A percentile compares a stretch with the other conserved stretches of the same genome.
These are phyloP conservation scores for Clarireedia hainanense DNA, from an alignment of 2,329 filamentous ascomycete genomes.

Conservation along the genomic window DNA sequence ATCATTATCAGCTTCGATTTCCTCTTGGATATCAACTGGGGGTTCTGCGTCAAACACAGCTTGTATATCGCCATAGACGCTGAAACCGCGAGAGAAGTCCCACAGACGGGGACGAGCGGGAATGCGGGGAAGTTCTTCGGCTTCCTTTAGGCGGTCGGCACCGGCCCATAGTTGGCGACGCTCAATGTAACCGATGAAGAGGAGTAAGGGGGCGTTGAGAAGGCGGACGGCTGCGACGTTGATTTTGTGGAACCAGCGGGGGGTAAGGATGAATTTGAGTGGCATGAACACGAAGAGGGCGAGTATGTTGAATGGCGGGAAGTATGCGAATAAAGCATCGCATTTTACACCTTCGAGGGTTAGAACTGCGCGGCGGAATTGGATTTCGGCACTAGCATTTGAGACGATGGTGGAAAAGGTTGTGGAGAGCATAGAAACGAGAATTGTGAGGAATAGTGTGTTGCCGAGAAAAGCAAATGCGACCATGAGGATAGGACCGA, in stretches of 20 bases:
- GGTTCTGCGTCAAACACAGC: conserved; percentile 28
- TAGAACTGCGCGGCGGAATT: conserved; percentile 71
- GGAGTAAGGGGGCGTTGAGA: conserved; percentile 67
- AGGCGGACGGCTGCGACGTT: conserved; percentile 69
- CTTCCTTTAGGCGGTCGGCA: conserved; percentile 14
- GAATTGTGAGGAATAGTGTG: conserved; percentile 79
- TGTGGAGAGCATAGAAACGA: conserved; percentile 80
- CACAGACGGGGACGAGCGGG: conserved; percentile 17
- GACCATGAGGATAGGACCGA: conserved; percentile 74
- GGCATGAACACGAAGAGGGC: conserved; percentile 68
- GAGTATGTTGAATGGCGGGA: conserved; percentile 75
- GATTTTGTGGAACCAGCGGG: conserved; percentile 85
- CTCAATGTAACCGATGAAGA: conserved; percentile 64
- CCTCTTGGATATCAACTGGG: conserved; percentile 18
- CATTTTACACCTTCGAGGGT: conserved; percentile 82
- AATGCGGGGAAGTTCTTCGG: conserved; percentile 19
- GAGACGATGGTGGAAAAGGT: conserved; percentile 72
- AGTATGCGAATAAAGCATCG: conserved; percentile 55
- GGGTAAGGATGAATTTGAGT: conserved; percentile 68
- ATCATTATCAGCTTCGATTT: conserved; percentile 16
- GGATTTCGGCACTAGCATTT: conserved; percentile 75
- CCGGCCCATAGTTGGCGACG: conserved; percentile 56
- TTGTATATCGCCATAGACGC: conserved; percentile 27
- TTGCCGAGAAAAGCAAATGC: conserved; percentile 81
- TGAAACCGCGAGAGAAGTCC: conserved; percentile 25